These are phyloP conservation scores for Hirschioporus abietinus DNA, from an alignment of 768 basidiomycete genomes.

Conservation along the genomic window DNA sequence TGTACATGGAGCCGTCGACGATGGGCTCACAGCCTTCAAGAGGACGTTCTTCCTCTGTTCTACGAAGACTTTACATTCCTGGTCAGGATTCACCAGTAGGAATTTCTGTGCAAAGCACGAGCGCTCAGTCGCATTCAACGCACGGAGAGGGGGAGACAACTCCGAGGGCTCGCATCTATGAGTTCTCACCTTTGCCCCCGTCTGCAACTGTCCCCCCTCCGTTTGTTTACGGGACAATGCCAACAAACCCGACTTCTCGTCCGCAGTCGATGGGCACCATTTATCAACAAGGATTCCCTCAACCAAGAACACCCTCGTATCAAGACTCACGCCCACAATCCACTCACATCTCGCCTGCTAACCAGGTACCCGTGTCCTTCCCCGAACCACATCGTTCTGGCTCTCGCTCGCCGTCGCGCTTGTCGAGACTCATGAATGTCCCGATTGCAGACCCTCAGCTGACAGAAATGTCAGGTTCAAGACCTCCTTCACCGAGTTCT, in stretches of 20 bases:
- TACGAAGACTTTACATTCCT: background rate
- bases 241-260: background rate
- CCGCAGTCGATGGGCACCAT: background rate
- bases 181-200: background rate
- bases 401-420: background rate
- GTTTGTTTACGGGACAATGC: background rate
- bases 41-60: background rate
- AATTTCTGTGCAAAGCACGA: background rate
- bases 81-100: background rate
- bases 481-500: background rate
- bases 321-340: background rate
- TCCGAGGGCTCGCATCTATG: background rate
- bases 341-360: background rate
- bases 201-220: background rate
- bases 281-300: background rate
- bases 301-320: background rate
- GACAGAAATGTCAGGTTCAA: background rate
- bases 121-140: background rate
- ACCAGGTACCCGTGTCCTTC: background rate
- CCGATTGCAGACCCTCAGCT: background rate
- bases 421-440: background rate
- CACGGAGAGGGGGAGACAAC: background rate
- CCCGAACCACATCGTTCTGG: background rate
- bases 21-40: background rate
- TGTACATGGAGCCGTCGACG: background rate